Conservation (phyloP, 2,329 filamentous ascomycete genomes). For the Myriosclerotinia scirpicola region DNA sequence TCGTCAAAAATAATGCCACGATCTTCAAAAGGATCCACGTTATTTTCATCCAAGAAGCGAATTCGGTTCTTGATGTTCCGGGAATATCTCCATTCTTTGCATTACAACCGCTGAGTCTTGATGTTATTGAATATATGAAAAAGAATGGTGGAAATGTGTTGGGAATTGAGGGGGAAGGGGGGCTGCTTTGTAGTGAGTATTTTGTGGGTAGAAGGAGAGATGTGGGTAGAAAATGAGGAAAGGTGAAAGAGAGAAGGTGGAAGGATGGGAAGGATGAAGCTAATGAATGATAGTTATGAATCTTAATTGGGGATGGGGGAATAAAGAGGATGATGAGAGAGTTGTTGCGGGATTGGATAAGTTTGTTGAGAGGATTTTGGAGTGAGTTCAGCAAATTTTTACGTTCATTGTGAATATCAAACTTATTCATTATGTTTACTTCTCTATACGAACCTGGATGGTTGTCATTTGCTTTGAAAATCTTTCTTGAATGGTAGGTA, state of each 20-base stretch:
- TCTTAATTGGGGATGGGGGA: not conserved
- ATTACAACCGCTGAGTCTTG: not conserved
- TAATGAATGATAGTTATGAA: not conserved
- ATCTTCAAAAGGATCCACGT: not conserved
- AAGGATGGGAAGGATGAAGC: not conserved
- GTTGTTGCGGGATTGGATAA: not conserved
- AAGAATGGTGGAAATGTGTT: not conserved
- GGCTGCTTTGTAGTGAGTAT: not conserved
- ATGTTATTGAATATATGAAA: not conserved
- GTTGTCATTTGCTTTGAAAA: no score
- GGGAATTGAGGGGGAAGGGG: not conserved
- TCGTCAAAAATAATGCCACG: constrained; percentile 9
- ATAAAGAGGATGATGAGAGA: not conserved
- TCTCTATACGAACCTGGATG: no score
- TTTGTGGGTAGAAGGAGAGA: not conserved
- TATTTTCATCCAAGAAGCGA: not conserved
- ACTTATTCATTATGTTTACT: no score
- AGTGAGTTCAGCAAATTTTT: no score
- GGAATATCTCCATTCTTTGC: not conserved
- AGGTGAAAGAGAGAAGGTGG: not conserved
- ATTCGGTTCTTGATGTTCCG: not conserved
- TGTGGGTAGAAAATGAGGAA: no score
- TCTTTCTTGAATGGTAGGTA: not conserved
- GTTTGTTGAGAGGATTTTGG: not conserved
- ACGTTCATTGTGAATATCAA: not conserved